Evolutionary conservation across 2,329 filamentous ascomycete genomes (phyloP).

Genomic region (Aureobasidium sp.): DNA sequence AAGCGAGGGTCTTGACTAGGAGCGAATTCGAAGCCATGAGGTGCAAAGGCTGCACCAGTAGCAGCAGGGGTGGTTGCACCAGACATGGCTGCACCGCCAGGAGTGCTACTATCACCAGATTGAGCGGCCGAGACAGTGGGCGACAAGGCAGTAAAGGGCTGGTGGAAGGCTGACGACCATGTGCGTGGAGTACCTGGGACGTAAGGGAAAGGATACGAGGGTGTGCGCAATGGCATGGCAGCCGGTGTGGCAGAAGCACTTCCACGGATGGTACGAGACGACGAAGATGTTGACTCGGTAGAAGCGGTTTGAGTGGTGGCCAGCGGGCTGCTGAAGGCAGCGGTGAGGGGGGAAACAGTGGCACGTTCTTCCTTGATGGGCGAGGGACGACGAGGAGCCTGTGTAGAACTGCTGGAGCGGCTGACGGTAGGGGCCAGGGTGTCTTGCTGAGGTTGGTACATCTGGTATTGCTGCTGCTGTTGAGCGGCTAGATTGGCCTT

Average conservation of each 20-base stretch:
- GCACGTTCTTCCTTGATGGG: slow-evolving; percentile 15
- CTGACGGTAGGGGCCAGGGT: background rate
- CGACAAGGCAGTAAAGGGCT: slow-evolving; percentile 55
- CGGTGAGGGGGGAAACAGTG: slow-evolving; percentile 13
- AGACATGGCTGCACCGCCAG: slow-evolving; percentile 29
- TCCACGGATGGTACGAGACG: slow-evolving; percentile 56
- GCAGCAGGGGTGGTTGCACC: slow-evolving; percentile 36
- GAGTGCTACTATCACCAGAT: slow-evolving; percentile 27
- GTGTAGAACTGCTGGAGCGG: background rate
- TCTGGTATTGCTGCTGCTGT: background rate
- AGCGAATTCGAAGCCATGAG: slow-evolving; percentile 12
- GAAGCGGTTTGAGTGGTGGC: slow-evolving; percentile 30
- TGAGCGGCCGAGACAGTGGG: slow-evolving; percentile 46
- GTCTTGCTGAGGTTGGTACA: background rate
- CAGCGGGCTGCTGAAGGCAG: slow-evolving; percentile 29
- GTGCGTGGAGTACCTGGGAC: slow-evolving; percentile 44
- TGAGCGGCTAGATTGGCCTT: slow-evolving; percentile 1
- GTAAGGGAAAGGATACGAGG: slow-evolving; percentile 81
- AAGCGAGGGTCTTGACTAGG: slow-evolving; percentile 50
- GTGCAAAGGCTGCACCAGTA: slow-evolving; percentile 33
- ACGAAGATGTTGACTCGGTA: slow-evolving; percentile 63
- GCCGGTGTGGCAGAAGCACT: slow-evolving; percentile 51
- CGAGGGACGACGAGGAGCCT: slow-evolving; percentile 14
- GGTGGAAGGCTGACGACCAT: slow-evolving; percentile 46
- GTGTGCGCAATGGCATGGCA: slow-evolving; percentile 50